Evolutionary conservation across 2,329 filamentous ascomycete species (phyloP).

Genomic region (Epichloe elymi): DNA sequence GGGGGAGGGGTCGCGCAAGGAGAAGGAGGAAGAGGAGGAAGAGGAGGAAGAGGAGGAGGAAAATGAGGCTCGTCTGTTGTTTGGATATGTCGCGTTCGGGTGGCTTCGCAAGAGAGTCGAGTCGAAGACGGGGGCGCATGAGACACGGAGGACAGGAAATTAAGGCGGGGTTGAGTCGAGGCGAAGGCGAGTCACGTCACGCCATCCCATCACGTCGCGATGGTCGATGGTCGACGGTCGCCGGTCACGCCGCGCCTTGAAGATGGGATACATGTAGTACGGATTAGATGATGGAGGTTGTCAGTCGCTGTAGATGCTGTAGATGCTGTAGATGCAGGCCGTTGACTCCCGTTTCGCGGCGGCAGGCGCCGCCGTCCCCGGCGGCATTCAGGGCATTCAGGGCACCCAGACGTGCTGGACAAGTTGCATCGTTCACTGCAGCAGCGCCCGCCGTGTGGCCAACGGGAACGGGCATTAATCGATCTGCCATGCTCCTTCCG

Average conservation of each 20-base stretch:
- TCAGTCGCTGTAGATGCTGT: too few relatives aligned
- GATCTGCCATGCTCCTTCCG: too few relatives aligned
- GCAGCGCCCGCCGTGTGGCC: neutral
- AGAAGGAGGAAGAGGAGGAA: too few relatives aligned
- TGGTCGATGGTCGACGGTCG: neutral
- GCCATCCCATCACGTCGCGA: slow-evolving; percentile 1
- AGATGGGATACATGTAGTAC: too few relatives aligned
- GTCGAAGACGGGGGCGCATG: neutral
- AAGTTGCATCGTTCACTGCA: neutral
- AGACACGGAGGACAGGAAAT: neutral
- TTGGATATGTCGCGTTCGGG: neutral
- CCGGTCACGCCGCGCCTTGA: neutral
- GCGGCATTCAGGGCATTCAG: neutral
- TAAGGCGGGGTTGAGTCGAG: neutral
- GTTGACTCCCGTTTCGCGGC: neutral
- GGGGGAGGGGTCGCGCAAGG: too few relatives aligned
- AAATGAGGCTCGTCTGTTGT: too few relatives aligned
- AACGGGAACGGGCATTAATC: too few relatives aligned
- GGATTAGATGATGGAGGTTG: too few relatives aligned
- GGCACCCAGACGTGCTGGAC: neutral
- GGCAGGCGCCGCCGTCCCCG: neutral
- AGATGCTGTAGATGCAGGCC: neutral
- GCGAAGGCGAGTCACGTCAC: neutral
- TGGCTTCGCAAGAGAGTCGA: neutral
- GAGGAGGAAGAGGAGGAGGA: neutral